phyloP scores from a whole-genome alignment of 164 flowering plant species.

The Magnolia kwangsiensis region DNA sequence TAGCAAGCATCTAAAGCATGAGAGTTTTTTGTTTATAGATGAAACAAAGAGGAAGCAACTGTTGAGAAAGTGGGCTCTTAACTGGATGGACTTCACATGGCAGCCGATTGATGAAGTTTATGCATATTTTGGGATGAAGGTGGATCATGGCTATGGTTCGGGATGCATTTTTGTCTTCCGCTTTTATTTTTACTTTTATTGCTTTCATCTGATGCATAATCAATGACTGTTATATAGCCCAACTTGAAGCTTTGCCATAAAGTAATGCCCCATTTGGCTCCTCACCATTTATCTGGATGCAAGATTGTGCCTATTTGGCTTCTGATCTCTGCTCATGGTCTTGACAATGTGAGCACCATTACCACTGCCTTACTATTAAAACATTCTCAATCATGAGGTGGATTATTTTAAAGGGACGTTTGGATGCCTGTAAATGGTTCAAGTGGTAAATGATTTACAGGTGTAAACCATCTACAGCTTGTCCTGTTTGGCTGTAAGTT shows the following conservation, averaged over 20 bases:
- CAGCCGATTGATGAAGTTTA: constrained; percentile 93
- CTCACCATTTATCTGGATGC: not conserved
- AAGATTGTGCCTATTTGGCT: not conserved
- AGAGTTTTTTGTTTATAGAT: constrained; percentile 33
- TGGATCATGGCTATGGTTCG: constrained; percentile 13
- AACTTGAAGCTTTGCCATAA: not conserved
- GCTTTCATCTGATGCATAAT: not conserved
- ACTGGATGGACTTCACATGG: constrained; percentile 64
- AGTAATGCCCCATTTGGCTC: not conserved
- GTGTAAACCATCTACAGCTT: too few relatives aligned
- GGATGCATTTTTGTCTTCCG: constrained; percentile 1
- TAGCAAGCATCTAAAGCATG: constrained; percentile 12
- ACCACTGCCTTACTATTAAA: too few relatives aligned
- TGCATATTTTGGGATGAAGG: constrained; percentile 87
- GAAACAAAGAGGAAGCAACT: constrained; percentile 76
- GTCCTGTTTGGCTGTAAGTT: too few relatives aligned
- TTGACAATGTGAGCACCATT: too few relatives aligned
- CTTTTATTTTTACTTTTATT: not conserved
- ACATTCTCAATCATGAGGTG: too few relatives aligned
- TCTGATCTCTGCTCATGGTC: not conserved
- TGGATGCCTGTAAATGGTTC: too few relatives aligned
- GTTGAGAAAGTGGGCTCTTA: constrained; percentile 78
- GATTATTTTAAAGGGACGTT: too few relatives aligned
- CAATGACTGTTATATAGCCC: not conserved
- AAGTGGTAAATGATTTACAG: too few relatives aligned